Conservation (phyloP, 2,329 filamentous ascomycete genomes). For the Xylaria sp. region DNA sequence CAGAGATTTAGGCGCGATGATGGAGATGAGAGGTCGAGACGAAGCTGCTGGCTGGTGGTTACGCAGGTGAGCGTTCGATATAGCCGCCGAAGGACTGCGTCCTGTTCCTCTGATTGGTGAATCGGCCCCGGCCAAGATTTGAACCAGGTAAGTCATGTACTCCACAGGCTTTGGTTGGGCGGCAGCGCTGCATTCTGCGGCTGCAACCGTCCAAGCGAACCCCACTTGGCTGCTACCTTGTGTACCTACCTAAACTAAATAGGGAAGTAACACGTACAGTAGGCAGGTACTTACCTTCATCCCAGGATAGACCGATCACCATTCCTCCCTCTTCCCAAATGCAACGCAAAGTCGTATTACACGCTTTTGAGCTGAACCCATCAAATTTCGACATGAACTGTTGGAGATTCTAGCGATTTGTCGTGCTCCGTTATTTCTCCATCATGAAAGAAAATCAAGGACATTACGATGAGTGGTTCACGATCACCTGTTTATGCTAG, state of each 20-base stretch:
- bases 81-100: conserved; percentile 45
- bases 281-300: neutral
- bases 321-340: neutral
- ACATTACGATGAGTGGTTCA: neutral
- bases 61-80: conserved; percentile 46
- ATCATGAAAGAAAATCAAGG: neutral
- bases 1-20: conserved; percentile 39
- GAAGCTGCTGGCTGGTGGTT: conserved; percentile 44
- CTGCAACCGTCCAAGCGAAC: conserved; percentile 39
- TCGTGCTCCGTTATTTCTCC: neutral
- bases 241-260: neutral
- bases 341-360: conserved; percentile 11
- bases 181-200: conserved; percentile 42
- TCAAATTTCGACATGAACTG: neutral
- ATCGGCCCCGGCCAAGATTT: conserved; percentile 36
- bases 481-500: neutral
- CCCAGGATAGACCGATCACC: no score
- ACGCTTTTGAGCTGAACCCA: conserved; percentile 13
- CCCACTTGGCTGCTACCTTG: neutral
- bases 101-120: conserved; percentile 40
- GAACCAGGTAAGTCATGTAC: conserved; percentile 18
- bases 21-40: conserved; percentile 43
- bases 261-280: no score
- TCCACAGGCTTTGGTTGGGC: conserved; percentile 41
- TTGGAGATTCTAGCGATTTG: neutral